Evolutionary conservation across 169 alveolate genomes (phyloP).

Genomic region (Pseudocohnilembus persalinus): DNA sequence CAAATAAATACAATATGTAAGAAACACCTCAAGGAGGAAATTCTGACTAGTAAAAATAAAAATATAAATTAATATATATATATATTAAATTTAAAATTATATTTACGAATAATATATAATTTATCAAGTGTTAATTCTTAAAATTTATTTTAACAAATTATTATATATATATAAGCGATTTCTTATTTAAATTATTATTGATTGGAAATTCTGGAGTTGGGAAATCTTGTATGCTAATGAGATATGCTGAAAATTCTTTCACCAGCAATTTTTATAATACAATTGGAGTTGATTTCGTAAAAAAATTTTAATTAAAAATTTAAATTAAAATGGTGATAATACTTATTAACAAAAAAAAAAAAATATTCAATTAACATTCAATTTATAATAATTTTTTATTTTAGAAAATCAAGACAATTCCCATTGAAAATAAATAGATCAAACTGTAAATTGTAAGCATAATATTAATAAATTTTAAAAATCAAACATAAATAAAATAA

Average conservation of each 20-base stretch:
- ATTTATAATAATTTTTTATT: background rate
- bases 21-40: background rate
- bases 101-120: background rate
- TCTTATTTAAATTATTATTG: conserved; percentile 93
- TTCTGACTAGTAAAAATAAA: background rate
- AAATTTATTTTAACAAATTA: background rate
- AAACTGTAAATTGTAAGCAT: conserved; percentile 59
- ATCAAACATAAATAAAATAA: background rate
- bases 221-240: conserved; percentile 94
- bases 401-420: conserved; percentile 63
- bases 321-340: too few relatives aligned
- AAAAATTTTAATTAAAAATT: too few relatives aligned
- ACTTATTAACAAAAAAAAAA: background rate
- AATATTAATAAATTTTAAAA: background rate
- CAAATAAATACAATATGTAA: background rate
- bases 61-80: too few relatives aligned
- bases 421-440: conserved; percentile 51
- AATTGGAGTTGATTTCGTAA: conserved; percentile 74
- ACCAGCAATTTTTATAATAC: conserved; percentile 63
- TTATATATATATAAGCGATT: conserved; percentile 73
- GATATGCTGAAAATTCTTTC: conserved; percentile 92
- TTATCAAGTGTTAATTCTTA: background rate
- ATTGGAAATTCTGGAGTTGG: conserved; percentile 99
- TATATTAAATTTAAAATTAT: background rate
- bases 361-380: background rate